Evolutionary conservation across 192 early-diverging fungal species (phyloP).

Genomic region (Backusella circina): DNA sequence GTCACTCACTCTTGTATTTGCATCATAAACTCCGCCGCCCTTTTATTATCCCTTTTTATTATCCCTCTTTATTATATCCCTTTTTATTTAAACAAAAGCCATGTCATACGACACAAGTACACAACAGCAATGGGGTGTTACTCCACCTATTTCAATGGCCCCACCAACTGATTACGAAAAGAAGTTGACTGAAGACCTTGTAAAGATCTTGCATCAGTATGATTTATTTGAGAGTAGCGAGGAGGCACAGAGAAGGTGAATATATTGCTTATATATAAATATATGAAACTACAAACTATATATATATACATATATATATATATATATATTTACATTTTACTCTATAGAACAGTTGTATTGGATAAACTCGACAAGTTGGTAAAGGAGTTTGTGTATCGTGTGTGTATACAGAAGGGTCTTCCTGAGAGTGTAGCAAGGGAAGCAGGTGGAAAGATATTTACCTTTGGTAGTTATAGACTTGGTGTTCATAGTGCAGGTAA

Average conservation of each 20-base stretch:
- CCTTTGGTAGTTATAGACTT: slow-evolving; percentile 94
- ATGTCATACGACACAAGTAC: not conserved
- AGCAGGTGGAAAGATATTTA: slow-evolving; percentile 95
- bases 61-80: not conserved
- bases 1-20: too few relatives aligned
- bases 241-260: slow-evolving; percentile 78
- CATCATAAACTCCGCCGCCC: not conserved
- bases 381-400: slow-evolving; percentile 86
- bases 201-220: slow-evolving; percentile 66
- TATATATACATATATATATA: not conserved
- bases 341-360: slow-evolving; percentile 76
- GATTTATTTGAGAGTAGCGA: slow-evolving; percentile 87
- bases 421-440: slow-evolving; percentile 79
- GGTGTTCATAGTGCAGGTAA: slow-evolving; percentile 90
- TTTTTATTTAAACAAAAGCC: not conserved
- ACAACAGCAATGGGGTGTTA: slow-evolving; percentile 66
- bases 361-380: slow-evolving; percentile 81
- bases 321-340: too few relatives aligned
- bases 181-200: slow-evolving; percentile 64
- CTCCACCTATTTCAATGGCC: slow-evolving; percentile 66
- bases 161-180: slow-evolving; percentile 64
- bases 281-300: not conserved
- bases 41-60: not conserved
- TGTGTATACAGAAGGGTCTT: slow-evolving; percentile 60
- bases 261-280: not conserved